Base-by-base conservation (phyloP, 2,329 filamentous ascomycete genomes). In the Neofusicoccum kwambonambiense region DNA sequence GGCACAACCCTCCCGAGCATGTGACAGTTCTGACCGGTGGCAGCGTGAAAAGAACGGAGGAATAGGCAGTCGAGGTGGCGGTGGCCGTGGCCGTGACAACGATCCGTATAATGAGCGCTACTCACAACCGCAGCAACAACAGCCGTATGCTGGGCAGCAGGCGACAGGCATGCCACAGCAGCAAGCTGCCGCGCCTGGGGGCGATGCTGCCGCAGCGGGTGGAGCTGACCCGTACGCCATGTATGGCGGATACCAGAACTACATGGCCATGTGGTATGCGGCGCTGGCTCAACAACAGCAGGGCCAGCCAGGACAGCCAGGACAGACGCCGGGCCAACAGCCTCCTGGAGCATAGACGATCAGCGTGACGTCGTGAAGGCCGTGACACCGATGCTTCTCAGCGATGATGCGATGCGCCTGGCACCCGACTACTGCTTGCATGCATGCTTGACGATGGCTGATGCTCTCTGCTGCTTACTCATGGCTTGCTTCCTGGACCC, bases 211-310 rank as follows among this genome's bases (percentile, higher is more conserved):
- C 0, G 69, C 67, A 63, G 73, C 69, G 66, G 71, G 71, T 52
- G 71, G 74, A 65, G 73, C 73, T 71, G 78, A 80, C 64, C 78
- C 78, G 45, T 95, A 95, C 77, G 91, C 91, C 65, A 84, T 88
- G 65, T 95, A 93, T 78, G 91, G 91, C 69, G 91, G 91, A 67
- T 94, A 94, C 77, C 86, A 93, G 71, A 89, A 89, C 70, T 95
- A 94, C 75, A 79, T 92, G 66, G 87, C 89, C 45, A 83, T 93
- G 70, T 95, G 91, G 91, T 93, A 92, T 79, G 88, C 91, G 73
- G 90, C 90, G 54, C 75, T 86, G 73, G 83, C 83, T 58, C 80
- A 84, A 71, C 83, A 85, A 72, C 80, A 84, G 65, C 56, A 64
- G 41, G 62, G 57, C 54, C 66, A 67, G 50, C 51, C 34, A 13